Percentiles rank a stretch among this genome's conserved stretches.
Evolutionary conservation across 257 asterid genomes (phyloP).

Genomic region (Ligustrum vulgare): DNA sequence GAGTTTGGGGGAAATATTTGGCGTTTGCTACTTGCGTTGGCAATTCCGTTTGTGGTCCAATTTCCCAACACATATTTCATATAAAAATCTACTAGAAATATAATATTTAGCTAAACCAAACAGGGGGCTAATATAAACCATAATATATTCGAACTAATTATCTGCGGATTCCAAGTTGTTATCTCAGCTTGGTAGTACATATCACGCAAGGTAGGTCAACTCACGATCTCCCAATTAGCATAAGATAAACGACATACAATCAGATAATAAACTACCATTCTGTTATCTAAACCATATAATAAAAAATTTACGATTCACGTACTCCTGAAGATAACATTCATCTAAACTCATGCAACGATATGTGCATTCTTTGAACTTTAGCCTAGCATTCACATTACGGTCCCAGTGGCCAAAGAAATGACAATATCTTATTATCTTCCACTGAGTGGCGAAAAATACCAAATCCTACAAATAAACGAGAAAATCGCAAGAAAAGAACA

Average conservation of each 20-base stretch:
- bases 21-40: too few species aligned
- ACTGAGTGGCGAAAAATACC: background rate
- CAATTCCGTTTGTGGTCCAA: too few species aligned
- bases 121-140: too few species aligned
- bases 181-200: background rate
- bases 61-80: too few species aligned
- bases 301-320: background rate
- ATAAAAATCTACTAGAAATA: too few species aligned
- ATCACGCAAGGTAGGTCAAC: background rate
- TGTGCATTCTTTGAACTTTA: background rate
- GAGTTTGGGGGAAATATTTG: too few species aligned
- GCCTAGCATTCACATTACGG: background rate
- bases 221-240: background rate
- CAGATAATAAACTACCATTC: background rate
- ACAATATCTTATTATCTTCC: background rate
- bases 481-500: slow-evolving; percentile 1
- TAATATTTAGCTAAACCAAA: too few species aligned
- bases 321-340: background rate
- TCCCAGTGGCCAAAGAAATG: background rate
- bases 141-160: background rate
- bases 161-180: background rate
- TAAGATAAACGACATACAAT: background rate
- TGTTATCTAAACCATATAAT: background rate
- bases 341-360: background rate
- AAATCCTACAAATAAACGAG: background rate